Base-by-base conservation (phyloP, 2,329 filamentous ascomycete species). In the Trichoderma endophyticum region DNA sequence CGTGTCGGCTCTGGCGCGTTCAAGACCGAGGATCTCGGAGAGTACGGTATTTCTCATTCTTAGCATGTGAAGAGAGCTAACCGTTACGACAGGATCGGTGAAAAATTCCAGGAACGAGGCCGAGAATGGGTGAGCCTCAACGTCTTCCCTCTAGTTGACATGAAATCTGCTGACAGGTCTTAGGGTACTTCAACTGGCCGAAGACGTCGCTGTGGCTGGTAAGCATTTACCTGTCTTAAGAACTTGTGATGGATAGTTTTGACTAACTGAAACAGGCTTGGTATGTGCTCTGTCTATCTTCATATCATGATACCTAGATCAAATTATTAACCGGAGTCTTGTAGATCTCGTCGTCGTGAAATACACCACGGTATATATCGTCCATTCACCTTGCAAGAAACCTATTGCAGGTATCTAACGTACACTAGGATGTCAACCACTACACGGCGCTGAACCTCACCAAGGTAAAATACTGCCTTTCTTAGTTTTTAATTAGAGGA, bases 321-420 rank as follows among this genome's bases (percentile, higher is more conserved):
- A 12, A 2, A 62, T 65, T 74, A 73, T 72, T 77, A 32, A 77
- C 74, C 9, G 67, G 72, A 61, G 11, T 72, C 65, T 70, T 69
- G 76, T 36, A 76, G 91, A 93, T 76, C 85, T 93, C 6, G 90
- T 92, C 39, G 87, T 92, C 7, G 81, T 92, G 74, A 90, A 91
- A 79, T 92, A 91, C 83, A 90, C 80, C 30, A 71, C 56, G 56
- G 67, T 70, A 70, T 28, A 61, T 9, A 51, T 24, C 12, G 6
- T 34, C 26, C 7, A 9, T 26, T 34, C 39, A 15, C 18, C 6
- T 26, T n/a, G n/a, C 14, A 9, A 28, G 5, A 51, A 12, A 36
- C 14, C 9, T 70, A 28, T 34, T 36, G 28, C 39, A 3, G 51
- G 7, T 62, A 15, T 61, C 57, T 75, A 57, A 67, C 64, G 4